Percentiles rank a stretch among this genome's conserved stretches.
Evolutionary conservation across 306 rosid genomes (phyloP).

Genomic region (Prunus armeniaca): DNA sequence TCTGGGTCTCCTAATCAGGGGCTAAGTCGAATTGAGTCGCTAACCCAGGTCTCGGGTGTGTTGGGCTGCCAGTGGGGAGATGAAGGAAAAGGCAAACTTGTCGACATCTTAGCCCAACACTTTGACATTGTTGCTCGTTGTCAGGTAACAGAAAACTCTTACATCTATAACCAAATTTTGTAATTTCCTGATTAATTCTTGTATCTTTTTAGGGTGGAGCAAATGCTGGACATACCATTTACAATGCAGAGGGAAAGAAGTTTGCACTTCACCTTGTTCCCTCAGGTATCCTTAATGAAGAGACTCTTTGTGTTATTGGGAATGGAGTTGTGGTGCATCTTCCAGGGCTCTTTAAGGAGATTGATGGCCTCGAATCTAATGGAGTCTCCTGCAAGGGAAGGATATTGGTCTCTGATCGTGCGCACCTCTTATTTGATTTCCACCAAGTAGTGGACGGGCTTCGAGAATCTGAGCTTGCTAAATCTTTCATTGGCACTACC

Average conservation of each 20-base stretch:
- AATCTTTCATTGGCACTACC: constrained; percentile 95
- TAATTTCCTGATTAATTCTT: background rate
- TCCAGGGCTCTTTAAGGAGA: constrained; percentile 81
- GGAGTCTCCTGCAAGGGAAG: constrained; percentile 90
- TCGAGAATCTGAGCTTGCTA: constrained; percentile 86
- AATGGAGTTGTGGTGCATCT: constrained; percentile 96
- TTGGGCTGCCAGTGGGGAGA: constrained; percentile 97
- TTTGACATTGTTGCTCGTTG: constrained; percentile 94
- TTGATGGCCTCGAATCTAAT: constrained; percentile 70
- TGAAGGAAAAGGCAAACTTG: constrained; percentile 96
- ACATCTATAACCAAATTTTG: background rate
- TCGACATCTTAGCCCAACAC: constrained; percentile 84
- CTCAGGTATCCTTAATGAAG: constrained; percentile 89
- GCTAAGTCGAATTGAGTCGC: constrained; percentile 54
- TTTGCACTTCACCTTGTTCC: constrained; percentile 97
- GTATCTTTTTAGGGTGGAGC: constrained; percentile 71
- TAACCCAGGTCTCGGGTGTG: constrained; percentile 85
- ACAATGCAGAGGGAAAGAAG: constrained; percentile 92
- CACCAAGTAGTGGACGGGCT: constrained; percentile 89
- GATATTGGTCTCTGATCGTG: constrained; percentile 90
- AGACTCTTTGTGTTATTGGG: constrained; percentile 85
- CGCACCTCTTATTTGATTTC: constrained; percentile 90
- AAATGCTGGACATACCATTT: constrained; percentile 96
- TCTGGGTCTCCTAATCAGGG: constrained; percentile 32
- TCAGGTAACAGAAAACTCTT: constrained; percentile 47